Conservation (phyloP, 2,329 filamentous ascomycete species). For the Penicillium sp. region DNA sequence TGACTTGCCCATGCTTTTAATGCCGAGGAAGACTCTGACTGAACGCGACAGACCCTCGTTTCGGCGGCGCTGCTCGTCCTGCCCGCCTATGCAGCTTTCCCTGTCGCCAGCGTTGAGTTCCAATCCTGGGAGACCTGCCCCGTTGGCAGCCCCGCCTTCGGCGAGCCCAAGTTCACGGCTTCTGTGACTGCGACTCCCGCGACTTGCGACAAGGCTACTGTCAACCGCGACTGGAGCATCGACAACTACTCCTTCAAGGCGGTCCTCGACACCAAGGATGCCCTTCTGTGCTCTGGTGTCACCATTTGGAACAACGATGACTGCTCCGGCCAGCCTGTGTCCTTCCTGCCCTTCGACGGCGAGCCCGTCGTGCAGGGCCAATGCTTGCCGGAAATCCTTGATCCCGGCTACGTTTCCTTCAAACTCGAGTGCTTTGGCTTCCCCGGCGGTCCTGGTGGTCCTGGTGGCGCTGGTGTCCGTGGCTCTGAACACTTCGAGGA, state of each 20-base stretch:
- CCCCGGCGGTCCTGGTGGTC: neutral
- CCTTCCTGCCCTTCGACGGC: conserved; percentile 20
- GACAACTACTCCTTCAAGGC: conserved; percentile 23
- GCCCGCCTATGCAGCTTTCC: conserved; percentile 19
- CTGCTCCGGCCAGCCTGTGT: conserved; percentile 18
- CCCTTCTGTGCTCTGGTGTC: conserved; percentile 19
- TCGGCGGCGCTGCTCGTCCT: conserved; percentile 21
- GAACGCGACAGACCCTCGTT: conserved; percentile 18
- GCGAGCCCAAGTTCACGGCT: conserved; percentile 18
- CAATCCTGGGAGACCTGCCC: conserved; percentile 26
- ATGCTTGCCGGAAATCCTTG: conserved; percentile 22
- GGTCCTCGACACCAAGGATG: conserved; percentile 23
- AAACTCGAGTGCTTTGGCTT: conserved; percentile 18
- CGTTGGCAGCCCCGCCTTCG: conserved; percentile 13
- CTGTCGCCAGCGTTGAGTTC: conserved; percentile 23
- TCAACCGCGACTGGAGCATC: conserved; percentile 25
- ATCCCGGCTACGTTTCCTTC: conserved; percentile 23
- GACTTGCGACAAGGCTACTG: conserved; percentile 24
- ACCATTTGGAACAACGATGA: conserved; percentile 25
- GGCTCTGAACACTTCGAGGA: neutral
- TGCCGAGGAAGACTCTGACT: neutral
- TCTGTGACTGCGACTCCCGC: conserved; percentile 14
- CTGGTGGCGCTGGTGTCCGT: neutral
- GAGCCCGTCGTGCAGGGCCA: conserved; percentile 16
- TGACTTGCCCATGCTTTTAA: neutral